Base-by-base conservation (phyloP, 768 basidiomycete species). In the Pleurotus tuber-regium region DNA sequence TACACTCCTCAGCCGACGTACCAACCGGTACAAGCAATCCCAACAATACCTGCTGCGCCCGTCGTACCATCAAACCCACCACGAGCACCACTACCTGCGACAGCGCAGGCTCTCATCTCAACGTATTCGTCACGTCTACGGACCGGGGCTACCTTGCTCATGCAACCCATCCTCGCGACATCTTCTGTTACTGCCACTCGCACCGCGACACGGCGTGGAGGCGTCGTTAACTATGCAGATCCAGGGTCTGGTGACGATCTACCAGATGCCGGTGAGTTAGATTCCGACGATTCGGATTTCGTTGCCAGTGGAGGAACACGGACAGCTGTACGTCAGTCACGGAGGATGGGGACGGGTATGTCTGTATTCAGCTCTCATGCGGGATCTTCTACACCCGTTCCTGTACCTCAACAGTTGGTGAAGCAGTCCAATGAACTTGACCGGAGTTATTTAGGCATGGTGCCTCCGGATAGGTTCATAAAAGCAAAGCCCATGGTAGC, bases 81-180 rank as follows among this genome's bases (percentile, higher is more conserved):
- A 2, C 74, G 72, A 3, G 76, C 78, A 3, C 80, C 80, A 30
- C 70, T 92, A 25, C 78, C 85, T 0, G 77, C 86, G 0, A 66
- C 69, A 0, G 67, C 78, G 0, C 96, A 98, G 63, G 94, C 88
- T 0, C 70, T 84, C 11, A 77, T 82, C 51, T 87, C 92, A 0
- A 88, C 91, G 2, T 98, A 97, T 65, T 74, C 93, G 0, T 89
- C 94, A 4, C 81, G 96, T n/a, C 72, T 98, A 46, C 84, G 89
- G 21, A 95, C 96, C 0, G 97, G 97, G 12, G 78, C 87, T 2
- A 88, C 92, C 0, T 82, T 93, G 4, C 82, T 99, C 58, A 79
- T 98, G 68, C 97, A 99, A 62, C 97, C 97, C 16, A 82, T 92
- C 59, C 55, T 77, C 41, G 59, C 70, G 4, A 57, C 72, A n/a